These are phyloP conservation scores for Neovahlkampfia damariscottae DNA, from an alignment of 78 protist genomes.

Conservation along the genomic window DNA sequence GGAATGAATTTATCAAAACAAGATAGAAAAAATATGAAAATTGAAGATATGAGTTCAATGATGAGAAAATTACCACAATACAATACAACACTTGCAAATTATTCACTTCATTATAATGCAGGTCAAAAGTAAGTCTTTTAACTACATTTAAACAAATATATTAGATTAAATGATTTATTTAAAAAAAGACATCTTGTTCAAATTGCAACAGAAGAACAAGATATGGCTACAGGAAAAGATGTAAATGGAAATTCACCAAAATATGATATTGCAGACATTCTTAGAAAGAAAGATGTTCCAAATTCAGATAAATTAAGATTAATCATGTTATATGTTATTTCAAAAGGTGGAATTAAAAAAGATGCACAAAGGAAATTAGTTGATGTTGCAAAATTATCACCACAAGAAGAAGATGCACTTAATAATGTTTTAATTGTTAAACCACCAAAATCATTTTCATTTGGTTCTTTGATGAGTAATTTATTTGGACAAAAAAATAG, in stretches of 20 bases:
- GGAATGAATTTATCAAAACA: not conserved
- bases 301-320: not conserved
- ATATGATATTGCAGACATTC: not conserved
- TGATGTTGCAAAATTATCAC: not conserved
- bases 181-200: not conserved
- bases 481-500: not conserved
- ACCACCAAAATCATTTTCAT: not conserved
- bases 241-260: not conserved
- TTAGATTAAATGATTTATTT: not conserved
- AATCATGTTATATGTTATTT: not conserved
- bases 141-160: not conserved
- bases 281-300: not conserved
- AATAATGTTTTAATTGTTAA: not conserved
- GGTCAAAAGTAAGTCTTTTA: too few species aligned
- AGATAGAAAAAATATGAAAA: not conserved
- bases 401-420: not conserved
- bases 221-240: not conserved
- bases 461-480: not conserved
- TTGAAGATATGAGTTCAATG: not conserved
- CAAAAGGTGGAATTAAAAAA: not conserved
- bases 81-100: not conserved
- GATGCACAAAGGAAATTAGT: not conserved
- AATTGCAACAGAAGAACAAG: not conserved
- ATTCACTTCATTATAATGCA: conserved; percentile 7
- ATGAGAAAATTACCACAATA: conserved; percentile 7